Conservation (phyloP, 1,284 basidiomycete species). For the Fomitopsis betulina region DNA sequence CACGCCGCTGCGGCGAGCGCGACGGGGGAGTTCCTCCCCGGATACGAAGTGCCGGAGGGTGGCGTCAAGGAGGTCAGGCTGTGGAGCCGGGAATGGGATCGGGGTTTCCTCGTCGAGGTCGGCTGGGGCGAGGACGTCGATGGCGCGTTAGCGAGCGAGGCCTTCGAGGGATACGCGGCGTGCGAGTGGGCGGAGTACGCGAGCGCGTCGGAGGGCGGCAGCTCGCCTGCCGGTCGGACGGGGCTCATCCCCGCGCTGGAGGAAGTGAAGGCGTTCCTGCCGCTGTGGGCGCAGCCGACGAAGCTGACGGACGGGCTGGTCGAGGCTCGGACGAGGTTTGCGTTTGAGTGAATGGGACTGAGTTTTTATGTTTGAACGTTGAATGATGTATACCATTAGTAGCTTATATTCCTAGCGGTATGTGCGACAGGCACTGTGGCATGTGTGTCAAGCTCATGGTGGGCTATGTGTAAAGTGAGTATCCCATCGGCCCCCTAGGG, state of each 20-base stretch:
- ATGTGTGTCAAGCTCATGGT: too few species aligned
- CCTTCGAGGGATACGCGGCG: conserved; percentile 47
- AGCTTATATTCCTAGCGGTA: too few species aligned
- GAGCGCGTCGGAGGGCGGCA: conserved; percentile 45
- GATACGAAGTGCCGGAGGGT: conserved; percentile 36
- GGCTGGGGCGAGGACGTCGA: conserved; percentile 33
- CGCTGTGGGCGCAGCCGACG: conserved; percentile 62
- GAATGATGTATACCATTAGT: neutral
- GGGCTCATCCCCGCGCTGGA: conserved; percentile 67
- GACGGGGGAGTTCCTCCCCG: conserved; percentile 36
- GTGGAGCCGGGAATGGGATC: conserved; percentile 70
- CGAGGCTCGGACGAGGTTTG: conserved; percentile 48
- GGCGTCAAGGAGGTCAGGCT: conserved; percentile 47
- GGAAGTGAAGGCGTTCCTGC: conserved; percentile 62
- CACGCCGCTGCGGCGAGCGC: conserved; percentile 14
- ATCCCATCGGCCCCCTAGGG: too few species aligned
- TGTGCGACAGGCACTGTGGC: too few species aligned
- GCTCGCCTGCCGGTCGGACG: conserved; percentile 7
- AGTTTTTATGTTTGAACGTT: neutral
- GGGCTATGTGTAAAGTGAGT: too few species aligned
- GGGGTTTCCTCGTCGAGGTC: conserved; percentile 52
- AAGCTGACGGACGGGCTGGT: conserved; percentile 59
- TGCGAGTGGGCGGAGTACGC: conserved; percentile 73
- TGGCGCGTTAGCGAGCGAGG: conserved; percentile 17
- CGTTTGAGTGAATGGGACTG: conserved; percentile 25